Percentiles rank a stretch among this genome's conserved stretches.
Evolutionary conservation across 1,284 basidiomycete species (phyloP).

Genomic region (Trichosporon ovoides): DNA sequence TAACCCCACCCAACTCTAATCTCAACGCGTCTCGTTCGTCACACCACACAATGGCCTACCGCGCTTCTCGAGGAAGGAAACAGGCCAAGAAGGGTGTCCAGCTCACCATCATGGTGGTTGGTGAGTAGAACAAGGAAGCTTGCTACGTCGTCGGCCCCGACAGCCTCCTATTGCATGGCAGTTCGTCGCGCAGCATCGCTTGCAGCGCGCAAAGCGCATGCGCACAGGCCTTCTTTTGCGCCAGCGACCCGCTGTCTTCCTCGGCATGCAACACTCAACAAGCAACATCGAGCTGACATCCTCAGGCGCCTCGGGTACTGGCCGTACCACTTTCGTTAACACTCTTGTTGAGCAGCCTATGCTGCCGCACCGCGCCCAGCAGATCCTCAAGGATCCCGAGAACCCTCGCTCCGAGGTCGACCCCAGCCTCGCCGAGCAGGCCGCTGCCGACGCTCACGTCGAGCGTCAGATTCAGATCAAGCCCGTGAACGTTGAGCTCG

Average conservation of each 20-base stretch:
- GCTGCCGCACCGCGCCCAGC: constrained; percentile 53
- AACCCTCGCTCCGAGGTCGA: constrained; percentile 75
- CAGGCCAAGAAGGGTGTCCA: constrained; percentile 97
- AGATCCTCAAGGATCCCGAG: constrained; percentile 48
- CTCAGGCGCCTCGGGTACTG: constrained; percentile 83
- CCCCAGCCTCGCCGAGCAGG: constrained; percentile 50
- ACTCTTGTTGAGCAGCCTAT: constrained; percentile 93
- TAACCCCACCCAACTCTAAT: background rate
- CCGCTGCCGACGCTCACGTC: constrained; percentile 73
- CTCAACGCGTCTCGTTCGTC: constrained; percentile 11
- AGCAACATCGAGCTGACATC: background rate
- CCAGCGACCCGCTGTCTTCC: background rate
- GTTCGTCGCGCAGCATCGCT: background rate
- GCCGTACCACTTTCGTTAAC: constrained; percentile 96
- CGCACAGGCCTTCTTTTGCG: background rate
- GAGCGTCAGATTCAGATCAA: constrained; percentile 96
- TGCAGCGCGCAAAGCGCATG: too few species aligned
- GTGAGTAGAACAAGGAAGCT: constrained; percentile 55
- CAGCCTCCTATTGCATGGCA: too few species aligned
- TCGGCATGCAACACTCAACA: background rate
- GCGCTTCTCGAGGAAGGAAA: constrained; percentile 74
- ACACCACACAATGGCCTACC: constrained; percentile 50
- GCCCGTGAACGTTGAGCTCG: constrained; percentile 91
- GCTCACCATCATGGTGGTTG: constrained; percentile 92
- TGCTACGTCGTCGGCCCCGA: too few species aligned